phyloP scores from a whole-genome alignment of 164 flowering plant species.

The Tetrastigma voinierianum region DNA sequence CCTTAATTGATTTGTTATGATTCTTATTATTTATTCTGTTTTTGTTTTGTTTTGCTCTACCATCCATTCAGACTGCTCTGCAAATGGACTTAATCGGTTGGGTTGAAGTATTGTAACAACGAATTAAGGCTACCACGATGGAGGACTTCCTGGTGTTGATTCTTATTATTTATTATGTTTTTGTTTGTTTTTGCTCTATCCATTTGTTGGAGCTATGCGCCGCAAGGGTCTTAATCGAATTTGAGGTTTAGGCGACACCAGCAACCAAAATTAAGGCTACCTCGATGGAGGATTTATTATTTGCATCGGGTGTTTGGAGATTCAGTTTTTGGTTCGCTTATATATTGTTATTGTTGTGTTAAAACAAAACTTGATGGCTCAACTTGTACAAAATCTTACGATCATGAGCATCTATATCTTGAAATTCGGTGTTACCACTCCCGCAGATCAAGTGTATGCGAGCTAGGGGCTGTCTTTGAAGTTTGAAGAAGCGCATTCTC shows the following conservation, averaged over 20 bases:
- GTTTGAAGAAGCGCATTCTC: constrained; percentile 88
- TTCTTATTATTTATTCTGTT: too few relatives aligned
- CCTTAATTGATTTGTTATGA: too few relatives aligned
- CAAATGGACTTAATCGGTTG: too few relatives aligned
- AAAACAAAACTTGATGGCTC: background rate
- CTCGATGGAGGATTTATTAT: constrained; percentile 88
- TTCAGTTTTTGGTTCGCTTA: background rate
- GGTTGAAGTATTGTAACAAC: too few relatives aligned
- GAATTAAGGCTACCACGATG: too few relatives aligned
- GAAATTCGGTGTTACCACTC: constrained; percentile 80
- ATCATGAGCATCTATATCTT: constrained; percentile 1
- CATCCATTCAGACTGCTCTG: too few relatives aligned
- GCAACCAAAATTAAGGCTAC: constrained; percentile 75
- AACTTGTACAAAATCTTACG: background rate
- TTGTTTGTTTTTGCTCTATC: constrained; percentile 3
- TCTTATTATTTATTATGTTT: background rate
- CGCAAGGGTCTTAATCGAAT: constrained; percentile 73
- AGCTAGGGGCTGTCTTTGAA: constrained; percentile 72
- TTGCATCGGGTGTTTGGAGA: constrained; percentile 65
- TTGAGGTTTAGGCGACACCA: constrained; percentile 90
- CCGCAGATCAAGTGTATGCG: constrained; percentile 93
- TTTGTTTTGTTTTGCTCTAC: too few relatives aligned
- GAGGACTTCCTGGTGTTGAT: background rate
- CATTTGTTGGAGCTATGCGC: constrained; percentile 55
- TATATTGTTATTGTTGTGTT: background rate